A percentile compares a stretch with the other conserved stretches of the same genome.
phyloP scores from a whole-genome alignment of 768 basidiomycete genomes.

The Boletus huronensis region DNA sequence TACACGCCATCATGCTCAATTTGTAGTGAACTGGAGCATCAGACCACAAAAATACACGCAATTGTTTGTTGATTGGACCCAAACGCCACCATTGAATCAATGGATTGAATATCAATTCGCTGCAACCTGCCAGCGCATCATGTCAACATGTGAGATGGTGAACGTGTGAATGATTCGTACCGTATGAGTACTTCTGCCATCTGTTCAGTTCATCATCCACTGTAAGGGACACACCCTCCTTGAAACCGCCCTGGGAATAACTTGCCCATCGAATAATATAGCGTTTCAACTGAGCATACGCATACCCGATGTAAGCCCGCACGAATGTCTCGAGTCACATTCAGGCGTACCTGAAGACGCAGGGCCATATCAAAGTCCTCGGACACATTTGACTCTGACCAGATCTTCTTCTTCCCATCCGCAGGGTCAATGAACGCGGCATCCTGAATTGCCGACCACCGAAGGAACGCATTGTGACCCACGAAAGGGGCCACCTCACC shows the following conservation, averaged over 20 bases:
- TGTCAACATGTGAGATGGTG: constrained; percentile 31
- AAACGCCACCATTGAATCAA: constrained; percentile 69
- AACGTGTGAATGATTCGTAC: constrained; percentile 40
- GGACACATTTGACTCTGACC: constrained; percentile 65
- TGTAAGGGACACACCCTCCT: constrained; percentile 91
- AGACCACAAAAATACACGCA: constrained; percentile 77
- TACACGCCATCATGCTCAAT: constrained; percentile 56
- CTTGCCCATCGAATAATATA: constrained; percentile 61
- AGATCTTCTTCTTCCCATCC: constrained; percentile 63
- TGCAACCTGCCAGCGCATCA: constrained; percentile 18
- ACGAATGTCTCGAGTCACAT: not conserved
- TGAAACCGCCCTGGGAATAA: constrained; percentile 83
- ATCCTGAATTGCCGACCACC: constrained; percentile 88
- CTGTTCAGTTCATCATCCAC: constrained; percentile 91
- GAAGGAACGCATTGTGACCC: constrained; percentile 85
- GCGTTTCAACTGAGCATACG: constrained; percentile 15
- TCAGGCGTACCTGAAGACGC: constrained; percentile 40
- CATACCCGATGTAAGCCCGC: not conserved
- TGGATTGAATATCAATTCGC: constrained; percentile 80
- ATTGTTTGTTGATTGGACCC: constrained; percentile 82
- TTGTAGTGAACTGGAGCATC: constrained; percentile 79
- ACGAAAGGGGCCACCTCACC: constrained; percentile 79
- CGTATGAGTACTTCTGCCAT: constrained; percentile 89
- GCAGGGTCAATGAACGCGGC: constrained; percentile 63
- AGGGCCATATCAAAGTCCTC: constrained; percentile 72